Percentiles rank a stretch among this genome's conserved stretches.
These are phyloP conservation scores for Phyllachora maydis DNA, from an alignment of 2,329 filamentous ascomycete species.

Conservation along the genomic window DNA sequence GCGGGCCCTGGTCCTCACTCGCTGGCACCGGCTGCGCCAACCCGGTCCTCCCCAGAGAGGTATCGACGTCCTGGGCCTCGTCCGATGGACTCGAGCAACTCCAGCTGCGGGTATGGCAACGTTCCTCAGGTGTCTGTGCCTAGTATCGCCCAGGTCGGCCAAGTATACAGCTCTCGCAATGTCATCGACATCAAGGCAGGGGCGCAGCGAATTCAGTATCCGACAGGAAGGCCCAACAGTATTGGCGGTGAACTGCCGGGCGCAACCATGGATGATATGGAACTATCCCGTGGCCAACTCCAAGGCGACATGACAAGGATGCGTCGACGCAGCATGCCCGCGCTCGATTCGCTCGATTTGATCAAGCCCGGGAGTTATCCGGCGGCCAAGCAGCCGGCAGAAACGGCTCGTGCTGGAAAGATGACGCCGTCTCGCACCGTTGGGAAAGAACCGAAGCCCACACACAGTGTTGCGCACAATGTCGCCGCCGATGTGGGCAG, in stretches of 20 bases:
- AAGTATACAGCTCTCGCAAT: too few species aligned
- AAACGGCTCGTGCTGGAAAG: slow-evolving; percentile 11
- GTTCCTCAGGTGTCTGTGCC: too few species aligned
- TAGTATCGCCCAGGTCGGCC: too few species aligned
- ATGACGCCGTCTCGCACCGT: too few species aligned
- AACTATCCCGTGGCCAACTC: slow-evolving; percentile 32
- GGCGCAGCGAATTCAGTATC: too few species aligned
- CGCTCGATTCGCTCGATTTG: slow-evolving; percentile 26
- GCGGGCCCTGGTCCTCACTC: slow-evolving; percentile 19
- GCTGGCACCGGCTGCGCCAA: slow-evolving; percentile 33
- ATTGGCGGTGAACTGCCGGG: too few species aligned
- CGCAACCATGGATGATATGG: slow-evolving; percentile 48
- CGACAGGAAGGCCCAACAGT: too few species aligned
- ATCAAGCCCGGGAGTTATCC: slow-evolving; percentile 16
- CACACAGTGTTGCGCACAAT: slow-evolving; percentile 12
- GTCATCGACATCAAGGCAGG: too few species aligned
- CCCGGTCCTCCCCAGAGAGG: slow-evolving; percentile 58
- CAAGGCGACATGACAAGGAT: slow-evolving; percentile 55
- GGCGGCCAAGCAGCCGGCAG: slow-evolving; percentile 14
- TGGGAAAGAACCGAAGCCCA: slow-evolving; percentile 19
- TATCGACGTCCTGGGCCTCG: slow-evolving; percentile 51
- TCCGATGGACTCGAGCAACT: too few species aligned
- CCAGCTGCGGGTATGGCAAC: too few species aligned
- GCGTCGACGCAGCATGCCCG: slow-evolving; percentile 66
- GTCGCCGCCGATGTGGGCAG: slow-evolving; percentile 8